Evolutionary conservation across 192 early-diverging fungal genomes (phyloP), one percentile per base, ranked within the genome.

Genomic region (Ramicandelaber brevisporus): DNA sequence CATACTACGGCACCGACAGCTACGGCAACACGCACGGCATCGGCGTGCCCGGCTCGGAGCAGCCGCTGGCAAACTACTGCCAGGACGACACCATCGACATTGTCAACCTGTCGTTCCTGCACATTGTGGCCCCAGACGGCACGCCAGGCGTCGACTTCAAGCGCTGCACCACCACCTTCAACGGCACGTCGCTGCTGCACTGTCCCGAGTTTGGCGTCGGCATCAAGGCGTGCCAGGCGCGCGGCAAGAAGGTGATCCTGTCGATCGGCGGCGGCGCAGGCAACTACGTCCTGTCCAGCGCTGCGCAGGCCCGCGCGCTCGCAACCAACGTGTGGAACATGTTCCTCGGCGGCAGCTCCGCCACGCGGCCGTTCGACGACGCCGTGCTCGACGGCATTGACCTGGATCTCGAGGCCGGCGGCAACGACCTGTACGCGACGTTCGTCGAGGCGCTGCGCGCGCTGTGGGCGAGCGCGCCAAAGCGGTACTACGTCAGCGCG

Each of bases 291-390:
- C 69, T 77, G 22, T 11, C 42, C 2, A 58, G 51, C 13, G 65
- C 70, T 42, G 29, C 41, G 2, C 56, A 65, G 29, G 70, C 50
- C 7, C 50, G 31, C 13, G 41, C 49, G 11, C 71, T 77, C 41
- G 77, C 82, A 0, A 44, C 63, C 15, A 50, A 65, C 21, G 52
- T 86, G 17, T 81, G 70, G 68, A 64, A 81, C 34, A 46, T 74
- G 33, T 82, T 82, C 31, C 43, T 77, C 8, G 70, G 63, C 19
- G 76, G 78, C 7, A 53, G 48, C 16, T 50, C 65, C 5, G 13
- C 33, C 1, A 47, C 32, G 1, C 61, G 77, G 6, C 81, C 81
- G 1, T 68, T 85, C 31, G 73, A 68, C 11, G 50, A 57, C 21
- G 59, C 55, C 0, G 38, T 73, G 1, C 31, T 85, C 2, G 77